A percentile compares a stretch with the other conserved stretches of the same genome.
phyloP scores from a whole-genome alignment of 345 rosid genomes.

The Bretschneidera sinensis region DNA sequence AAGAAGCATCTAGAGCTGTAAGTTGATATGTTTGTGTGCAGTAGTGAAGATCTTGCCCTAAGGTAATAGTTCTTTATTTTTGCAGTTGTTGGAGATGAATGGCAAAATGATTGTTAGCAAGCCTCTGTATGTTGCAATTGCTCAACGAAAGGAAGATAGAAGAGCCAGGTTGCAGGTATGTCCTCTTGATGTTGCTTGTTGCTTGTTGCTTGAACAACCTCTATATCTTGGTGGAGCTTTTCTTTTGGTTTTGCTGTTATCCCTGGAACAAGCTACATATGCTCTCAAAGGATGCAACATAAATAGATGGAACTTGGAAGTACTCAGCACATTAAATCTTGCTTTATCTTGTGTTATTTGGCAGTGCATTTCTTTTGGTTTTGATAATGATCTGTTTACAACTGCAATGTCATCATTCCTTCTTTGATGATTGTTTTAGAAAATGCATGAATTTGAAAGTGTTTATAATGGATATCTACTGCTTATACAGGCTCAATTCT shows the following conservation, averaged over 20 bases:
- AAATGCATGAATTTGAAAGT: neutral
- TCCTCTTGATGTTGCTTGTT: slow-evolving; percentile 5
- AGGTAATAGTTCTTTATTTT: neutral
- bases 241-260: too few relatives aligned
- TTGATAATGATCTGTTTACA: too few relatives aligned
- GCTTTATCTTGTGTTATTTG: too few relatives aligned
- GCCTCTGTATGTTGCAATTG: slow-evolving; percentile 33
- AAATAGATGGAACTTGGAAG: too few relatives aligned
- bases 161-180: slow-evolving; percentile 30
- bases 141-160: slow-evolving; percentile 32
- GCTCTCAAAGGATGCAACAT: too few relatives aligned
- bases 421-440: neutral
- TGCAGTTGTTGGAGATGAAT: slow-evolving; percentile 28
- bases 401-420: neutral
- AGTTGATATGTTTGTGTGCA: slow-evolving; percentile 18
- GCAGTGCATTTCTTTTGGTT: too few relatives aligned
- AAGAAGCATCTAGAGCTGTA: slow-evolving; percentile 86
- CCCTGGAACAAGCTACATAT: too few relatives aligned
- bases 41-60: neutral
- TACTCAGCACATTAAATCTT: too few relatives aligned
- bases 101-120: slow-evolving; percentile 32
- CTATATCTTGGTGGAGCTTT: too few relatives aligned
- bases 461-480: neutral
- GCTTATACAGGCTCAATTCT: slow-evolving; percentile 72
- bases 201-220: too few relatives aligned